A percentile compares a stretch with the other conserved stretches of the same genome.
Evolutionary conservation across 2,329 filamentous ascomycete genomes (phyloP).

Genomic region (Ceratocystis eucalypticola): DNA sequence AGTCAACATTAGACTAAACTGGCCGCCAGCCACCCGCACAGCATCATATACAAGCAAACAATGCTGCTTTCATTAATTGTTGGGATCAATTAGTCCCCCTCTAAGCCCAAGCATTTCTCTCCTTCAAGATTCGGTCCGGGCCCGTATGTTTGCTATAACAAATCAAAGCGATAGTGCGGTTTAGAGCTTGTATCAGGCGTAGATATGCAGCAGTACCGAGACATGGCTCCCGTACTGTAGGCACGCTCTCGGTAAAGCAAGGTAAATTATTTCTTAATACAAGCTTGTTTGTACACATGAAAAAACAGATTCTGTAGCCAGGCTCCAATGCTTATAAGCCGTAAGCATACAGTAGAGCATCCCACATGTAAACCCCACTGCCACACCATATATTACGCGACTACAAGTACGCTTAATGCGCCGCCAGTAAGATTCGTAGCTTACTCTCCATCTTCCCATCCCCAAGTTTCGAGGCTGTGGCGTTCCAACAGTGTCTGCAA

Average conservation of each 20-base stretch:
- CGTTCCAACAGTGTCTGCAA: not conserved
- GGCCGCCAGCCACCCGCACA: not conserved
- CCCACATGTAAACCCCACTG: too few relatives aligned
- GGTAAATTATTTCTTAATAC: not conserved
- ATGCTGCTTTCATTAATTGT: not conserved
- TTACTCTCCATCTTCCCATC: not conserved
- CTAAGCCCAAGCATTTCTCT: not conserved
- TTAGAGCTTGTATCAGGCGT: not conserved
- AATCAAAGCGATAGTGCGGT: not conserved
- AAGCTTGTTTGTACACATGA: not conserved
- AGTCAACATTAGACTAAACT: not conserved
- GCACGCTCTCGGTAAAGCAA: not conserved
- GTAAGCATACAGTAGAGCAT: too few relatives aligned
- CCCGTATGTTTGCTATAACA: constrained; percentile 1
- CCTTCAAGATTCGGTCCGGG: not conserved
- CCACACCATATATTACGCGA: too few relatives aligned
- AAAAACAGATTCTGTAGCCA: not conserved
- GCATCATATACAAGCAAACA: not conserved
- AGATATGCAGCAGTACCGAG: not conserved
- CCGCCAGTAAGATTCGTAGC: not conserved
- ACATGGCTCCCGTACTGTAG: not conserved
- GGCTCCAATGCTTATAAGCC: not conserved
- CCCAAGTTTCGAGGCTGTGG: not conserved
- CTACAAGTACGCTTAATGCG: too few relatives aligned
- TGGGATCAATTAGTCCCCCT: not conserved